Conservation (phyloP, 2,329 filamentous ascomycete species). For the Diplodia mutila region DNA sequence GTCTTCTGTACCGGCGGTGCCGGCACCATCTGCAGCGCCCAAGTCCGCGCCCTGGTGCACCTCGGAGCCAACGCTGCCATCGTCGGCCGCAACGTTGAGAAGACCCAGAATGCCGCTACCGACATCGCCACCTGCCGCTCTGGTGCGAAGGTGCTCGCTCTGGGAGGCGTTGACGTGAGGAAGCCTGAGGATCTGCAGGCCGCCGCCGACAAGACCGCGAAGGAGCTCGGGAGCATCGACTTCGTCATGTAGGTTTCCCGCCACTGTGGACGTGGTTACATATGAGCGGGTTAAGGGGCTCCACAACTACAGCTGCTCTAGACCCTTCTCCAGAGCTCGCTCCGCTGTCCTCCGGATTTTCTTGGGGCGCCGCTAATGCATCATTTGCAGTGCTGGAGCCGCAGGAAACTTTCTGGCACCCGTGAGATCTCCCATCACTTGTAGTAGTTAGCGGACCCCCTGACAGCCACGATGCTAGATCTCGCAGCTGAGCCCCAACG, state of each 20-base stretch:
- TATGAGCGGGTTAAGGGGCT: not conserved
- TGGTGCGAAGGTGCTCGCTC: constrained; percentile 83
- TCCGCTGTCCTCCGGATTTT: not conserved
- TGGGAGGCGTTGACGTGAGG: constrained; percentile 74
- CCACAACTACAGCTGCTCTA: not conserved
- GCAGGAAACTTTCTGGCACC: constrained; percentile 95
- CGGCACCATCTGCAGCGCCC: constrained; percentile 90
- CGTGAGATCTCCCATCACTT: not conserved
- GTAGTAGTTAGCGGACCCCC: not conserved
- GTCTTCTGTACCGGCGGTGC: constrained; percentile 95
- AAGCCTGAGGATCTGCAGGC: constrained; percentile 67
- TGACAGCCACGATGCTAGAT: constrained; percentile 50
- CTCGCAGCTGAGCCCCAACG: constrained; percentile 79
- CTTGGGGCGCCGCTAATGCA: constrained; percentile 24
- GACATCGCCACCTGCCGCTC: constrained; percentile 79
- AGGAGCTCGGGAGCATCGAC: constrained; percentile 86
- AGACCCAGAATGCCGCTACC: constrained; percentile 78
- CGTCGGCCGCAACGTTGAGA: constrained; percentile 83
- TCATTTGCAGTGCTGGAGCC: constrained; percentile 72
- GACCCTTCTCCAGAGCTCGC: not conserved
- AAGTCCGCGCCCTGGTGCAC: constrained; percentile 87
- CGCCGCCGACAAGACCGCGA: constrained; percentile 77
- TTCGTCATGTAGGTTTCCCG: constrained; percentile 76
- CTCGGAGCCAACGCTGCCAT: constrained; percentile 94
- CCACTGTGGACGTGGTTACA: not conserved